Evolutionary conservation across 352 stramenopile species (phyloP), one percentile per base, ranked within the genome.

Genomic region (Globisporangium solare): DNA sequence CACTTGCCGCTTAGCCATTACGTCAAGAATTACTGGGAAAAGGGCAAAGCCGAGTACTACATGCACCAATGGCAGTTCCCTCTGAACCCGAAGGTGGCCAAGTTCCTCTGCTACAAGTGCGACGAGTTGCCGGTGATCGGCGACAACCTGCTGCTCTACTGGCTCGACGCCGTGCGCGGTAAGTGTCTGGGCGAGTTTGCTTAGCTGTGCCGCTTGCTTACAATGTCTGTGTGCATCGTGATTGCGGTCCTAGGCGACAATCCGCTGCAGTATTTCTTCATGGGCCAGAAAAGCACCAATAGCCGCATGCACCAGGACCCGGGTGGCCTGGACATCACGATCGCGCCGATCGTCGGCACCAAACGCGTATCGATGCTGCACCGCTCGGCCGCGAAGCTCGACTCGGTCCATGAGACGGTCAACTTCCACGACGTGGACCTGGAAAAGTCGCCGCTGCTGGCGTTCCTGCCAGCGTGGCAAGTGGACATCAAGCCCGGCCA

Each of bases 1-100:
- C 67, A 90, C 47, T 32, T 91, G 47, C 56, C 72, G 20, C 64
- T 93, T 37, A 76, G 72, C 53, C 73, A 91, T 54, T 93, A 89
- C 56, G 80, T 93, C 18, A 82, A 86, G 56, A 86, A 89, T 58
- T 88, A 87, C 63, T 93, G 80, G 83, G 75, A 88, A 43, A 79
- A 86, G 31, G 83, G 80, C 51, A 83, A 83, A 46, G 69, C 78
- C 18, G 81, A 89, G 45, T 86, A 97, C 47, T 98, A 98, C 59
- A 68, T 98, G 61, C 93, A 98, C 54, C 93, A 98, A 74, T 98
- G 93, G 93, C 93, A 98, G 64, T 98, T 98, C 67, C 91, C 93
- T 7, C 63, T 97, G 58, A 74, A 70, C 58, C 72, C 76, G 13
- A 86, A 86, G 54, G 81, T 70, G 10, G 68, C 69, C 2, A 94